Percentiles rank a stretch among this genome's conserved stretches.
Conservation (phyloP, 2,329 filamentous ascomycete species). For the Botrytis pseudocinerea region DNA sequence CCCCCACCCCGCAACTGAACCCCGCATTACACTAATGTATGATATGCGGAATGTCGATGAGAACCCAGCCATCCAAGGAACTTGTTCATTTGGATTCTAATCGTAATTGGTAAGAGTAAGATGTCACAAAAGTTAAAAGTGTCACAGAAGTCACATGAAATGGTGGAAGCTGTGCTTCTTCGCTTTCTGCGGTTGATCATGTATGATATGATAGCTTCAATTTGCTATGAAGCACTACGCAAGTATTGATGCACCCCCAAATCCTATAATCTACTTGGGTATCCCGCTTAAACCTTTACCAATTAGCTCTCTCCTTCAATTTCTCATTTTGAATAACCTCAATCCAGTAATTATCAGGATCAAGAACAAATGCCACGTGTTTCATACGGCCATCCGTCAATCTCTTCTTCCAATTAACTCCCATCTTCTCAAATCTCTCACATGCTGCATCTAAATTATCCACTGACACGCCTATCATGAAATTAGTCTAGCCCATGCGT, state of each 20-base stretch:
- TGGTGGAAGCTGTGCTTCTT: neutral
- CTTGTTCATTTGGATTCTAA: neutral
- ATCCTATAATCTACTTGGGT: neutral
- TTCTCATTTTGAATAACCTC: constrained; percentile 78
- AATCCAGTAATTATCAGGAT: constrained; percentile 83
- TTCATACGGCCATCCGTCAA: constrained; percentile 91
- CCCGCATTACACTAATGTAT: constrained; percentile 19
- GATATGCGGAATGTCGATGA: neutral
- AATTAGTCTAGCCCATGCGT: constrained; percentile 6
- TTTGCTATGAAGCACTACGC: neutral
- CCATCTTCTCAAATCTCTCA: constrained; percentile 76
- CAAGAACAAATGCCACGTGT: constrained; percentile 88
- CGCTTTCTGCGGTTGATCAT: neutral
- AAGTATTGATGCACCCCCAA: neutral
- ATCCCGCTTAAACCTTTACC: constrained; percentile 25
- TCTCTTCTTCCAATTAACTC: constrained; percentile 91
- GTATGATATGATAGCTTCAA: neutral
- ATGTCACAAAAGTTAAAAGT: neutral
- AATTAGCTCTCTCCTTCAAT: constrained; percentile 47
- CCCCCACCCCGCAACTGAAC: constrained; percentile 13
- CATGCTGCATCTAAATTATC: constrained; percentile 90
- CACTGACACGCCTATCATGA: constrained; percentile 66
- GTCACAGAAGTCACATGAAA: neutral
- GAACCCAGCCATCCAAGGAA: neutral
- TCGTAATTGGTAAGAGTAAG: neutral